These are phyloP conservation scores for Xylariaceae sp. DNA, from an alignment of 2,329 filamentous ascomycete species.

Conservation along the genomic window DNA sequence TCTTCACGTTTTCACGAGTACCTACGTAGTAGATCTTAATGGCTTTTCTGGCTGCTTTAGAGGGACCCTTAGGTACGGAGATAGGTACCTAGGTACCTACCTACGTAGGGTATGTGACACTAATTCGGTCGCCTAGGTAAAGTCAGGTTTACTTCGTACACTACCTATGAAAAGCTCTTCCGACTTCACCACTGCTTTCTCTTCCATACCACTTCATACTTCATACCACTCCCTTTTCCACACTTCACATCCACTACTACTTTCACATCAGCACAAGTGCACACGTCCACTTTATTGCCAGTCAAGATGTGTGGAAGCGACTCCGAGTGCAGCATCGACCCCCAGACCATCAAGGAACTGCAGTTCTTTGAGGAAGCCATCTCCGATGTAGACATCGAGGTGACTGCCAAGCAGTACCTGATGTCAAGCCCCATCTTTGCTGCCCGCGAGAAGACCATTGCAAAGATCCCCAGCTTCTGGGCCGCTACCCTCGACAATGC, in stretches of 20 bases:
- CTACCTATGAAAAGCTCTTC: slow-evolving; percentile 13
- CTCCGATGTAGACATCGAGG: slow-evolving; percentile 32
- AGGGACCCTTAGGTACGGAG: neutral
- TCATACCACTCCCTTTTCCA: neutral
- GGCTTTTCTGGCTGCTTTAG: neutral
- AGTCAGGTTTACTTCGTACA: slow-evolving; percentile 7
- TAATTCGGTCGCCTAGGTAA: slow-evolving; percentile 18
- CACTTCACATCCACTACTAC: neutral
- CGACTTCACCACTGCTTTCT: slow-evolving; percentile 2
- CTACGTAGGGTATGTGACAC: neutral
- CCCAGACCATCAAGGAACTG: slow-evolving; percentile 32
- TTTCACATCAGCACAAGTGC: no score
- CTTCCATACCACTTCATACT: slow-evolving; percentile 1
- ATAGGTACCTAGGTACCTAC: neutral
- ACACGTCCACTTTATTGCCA: no score
- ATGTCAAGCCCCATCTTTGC: slow-evolving; percentile 41
- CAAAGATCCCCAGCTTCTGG: slow-evolving; percentile 62
- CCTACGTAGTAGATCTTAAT: neutral
- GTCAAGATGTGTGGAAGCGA: slow-evolving; percentile 25
- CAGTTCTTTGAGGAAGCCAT: slow-evolving; percentile 31
- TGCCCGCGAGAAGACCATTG: slow-evolving; percentile 53
- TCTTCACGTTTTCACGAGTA: no score
- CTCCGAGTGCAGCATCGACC: slow-evolving; percentile 28
- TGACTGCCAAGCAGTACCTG: slow-evolving; percentile 32
- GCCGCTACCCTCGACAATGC: slow-evolving; percentile 59